A percentile compares a stretch with the other conserved stretches of the same genome.
Conservation (phyloP, 2,329 filamentous ascomycete genomes). For the Fusarium transvaalense region DNA sequence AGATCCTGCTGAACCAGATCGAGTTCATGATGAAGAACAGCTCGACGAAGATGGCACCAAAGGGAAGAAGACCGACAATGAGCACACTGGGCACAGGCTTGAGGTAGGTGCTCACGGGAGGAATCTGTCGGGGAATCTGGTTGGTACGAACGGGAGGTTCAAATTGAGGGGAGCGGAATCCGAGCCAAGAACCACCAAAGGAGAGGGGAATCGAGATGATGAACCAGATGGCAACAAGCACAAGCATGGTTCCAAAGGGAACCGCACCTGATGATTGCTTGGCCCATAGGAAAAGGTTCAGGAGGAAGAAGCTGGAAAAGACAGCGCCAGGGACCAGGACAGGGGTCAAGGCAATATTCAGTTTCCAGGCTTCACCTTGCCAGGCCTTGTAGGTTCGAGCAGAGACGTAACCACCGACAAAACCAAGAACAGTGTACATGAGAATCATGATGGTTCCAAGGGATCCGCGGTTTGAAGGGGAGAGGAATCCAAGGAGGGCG, state of each 20-base stretch:
- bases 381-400: constrained; percentile 95
- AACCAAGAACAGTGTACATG: constrained; percentile 92
- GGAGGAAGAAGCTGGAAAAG: constrained; percentile 89
- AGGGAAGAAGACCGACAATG: constrained; percentile 91
- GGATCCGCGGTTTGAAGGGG: constrained; percentile 93
- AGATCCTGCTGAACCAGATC: constrained; percentile 98
- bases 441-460: constrained; percentile 93
- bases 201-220: constrained; percentile 94
- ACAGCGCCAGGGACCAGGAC: constrained; percentile 87
- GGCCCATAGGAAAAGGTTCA: constrained; percentile 97
- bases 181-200: constrained; percentile 90
- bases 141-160: constrained; percentile 92
- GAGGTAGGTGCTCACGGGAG: constrained; percentile 84
- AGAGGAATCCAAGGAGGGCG: constrained; percentile 92
- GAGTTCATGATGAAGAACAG: constrained; percentile 99
- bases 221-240: constrained; percentile 95
- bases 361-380: constrained; percentile 92
- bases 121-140: constrained; percentile 97
- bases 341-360: constrained; percentile 90
- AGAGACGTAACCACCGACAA: constrained; percentile 91
- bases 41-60: constrained; percentile 97
- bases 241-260: constrained; percentile 96
- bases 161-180: constrained; percentile 80
- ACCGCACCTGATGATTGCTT: constrained; percentile 93
- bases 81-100: constrained; percentile 90